Evolutionary conservation across 75 land plant species (phyloP).

Genomic region (Cupressus sempervirens): DNA sequence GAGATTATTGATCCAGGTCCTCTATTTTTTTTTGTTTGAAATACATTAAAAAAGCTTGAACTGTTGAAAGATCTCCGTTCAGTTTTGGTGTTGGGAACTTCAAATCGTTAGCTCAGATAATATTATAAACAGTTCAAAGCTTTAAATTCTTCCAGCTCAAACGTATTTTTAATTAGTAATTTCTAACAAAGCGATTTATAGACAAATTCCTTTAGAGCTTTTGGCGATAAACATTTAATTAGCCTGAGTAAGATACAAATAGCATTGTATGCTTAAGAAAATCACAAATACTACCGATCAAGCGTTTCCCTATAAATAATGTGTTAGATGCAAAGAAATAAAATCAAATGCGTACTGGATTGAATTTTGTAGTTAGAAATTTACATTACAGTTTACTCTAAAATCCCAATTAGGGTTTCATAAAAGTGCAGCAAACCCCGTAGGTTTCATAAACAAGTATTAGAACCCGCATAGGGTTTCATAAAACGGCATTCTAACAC

Average conservation of each 20-base stretch:
- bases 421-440: not conserved
- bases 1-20: not conserved
- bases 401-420: not conserved
- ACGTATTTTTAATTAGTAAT: not conserved
- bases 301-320: not conserved
- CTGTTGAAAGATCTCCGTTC: not conserved
- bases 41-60: not conserved
- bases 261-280: not conserved
- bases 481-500: not conserved
- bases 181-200: too few species aligned
- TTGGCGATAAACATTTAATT: not conserved
- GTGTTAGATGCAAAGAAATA: not conserved
- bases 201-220: not conserved
- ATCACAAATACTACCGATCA: not conserved
- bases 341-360: not conserved
- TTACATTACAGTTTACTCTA: not conserved
- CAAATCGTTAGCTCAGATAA: not conserved
- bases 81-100: not conserved
- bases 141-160: not conserved
- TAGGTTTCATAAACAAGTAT: not conserved
- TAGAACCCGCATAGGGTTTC: not conserved
- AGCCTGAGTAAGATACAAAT: not conserved
- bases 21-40: not conserved
- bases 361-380: not conserved
- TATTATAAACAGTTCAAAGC: not conserved